These are phyloP conservation scores for Brassica hybrid DNA, from an alignment of 441 rosid species.

Conservation along the genomic window DNA sequence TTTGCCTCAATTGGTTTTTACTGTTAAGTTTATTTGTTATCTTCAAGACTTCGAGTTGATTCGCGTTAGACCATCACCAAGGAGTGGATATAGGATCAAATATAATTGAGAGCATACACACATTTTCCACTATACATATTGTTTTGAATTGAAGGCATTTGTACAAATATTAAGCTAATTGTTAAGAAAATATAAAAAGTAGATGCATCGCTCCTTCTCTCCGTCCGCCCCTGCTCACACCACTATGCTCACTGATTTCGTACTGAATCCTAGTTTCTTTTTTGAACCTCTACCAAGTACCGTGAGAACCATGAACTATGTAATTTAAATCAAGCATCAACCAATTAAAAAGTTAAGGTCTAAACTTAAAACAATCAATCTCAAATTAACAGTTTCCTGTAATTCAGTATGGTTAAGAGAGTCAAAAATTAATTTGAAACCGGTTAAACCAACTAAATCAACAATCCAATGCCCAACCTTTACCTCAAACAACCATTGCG, in stretches of 20 bases:
- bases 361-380: background rate
- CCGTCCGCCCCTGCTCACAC: background rate
- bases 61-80: too few relatives aligned
- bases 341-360: background rate
- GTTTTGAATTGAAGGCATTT: too few relatives aligned
- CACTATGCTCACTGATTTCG: background rate
- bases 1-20: too few relatives aligned
- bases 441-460: background rate
- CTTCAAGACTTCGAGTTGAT: too few relatives aligned
- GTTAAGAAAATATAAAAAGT: too few relatives aligned
- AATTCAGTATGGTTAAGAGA: background rate
- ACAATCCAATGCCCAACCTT: background rate
- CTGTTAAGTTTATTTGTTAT: too few relatives aligned
- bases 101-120: too few relatives aligned
- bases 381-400: background rate
- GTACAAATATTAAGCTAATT: too few relatives aligned
- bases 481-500: background rate
- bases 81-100: too few relatives aligned
- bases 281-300: background rate
- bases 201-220: too few relatives aligned
- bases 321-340: background rate
- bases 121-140: too few relatives aligned
- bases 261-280: background rate
- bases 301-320: background rate
- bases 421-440: constrained; percentile 2